These are phyloP conservation scores for Blastobotrys indianensis DNA, from an alignment of 1,139 yeast species.

Conservation along the genomic window DNA sequence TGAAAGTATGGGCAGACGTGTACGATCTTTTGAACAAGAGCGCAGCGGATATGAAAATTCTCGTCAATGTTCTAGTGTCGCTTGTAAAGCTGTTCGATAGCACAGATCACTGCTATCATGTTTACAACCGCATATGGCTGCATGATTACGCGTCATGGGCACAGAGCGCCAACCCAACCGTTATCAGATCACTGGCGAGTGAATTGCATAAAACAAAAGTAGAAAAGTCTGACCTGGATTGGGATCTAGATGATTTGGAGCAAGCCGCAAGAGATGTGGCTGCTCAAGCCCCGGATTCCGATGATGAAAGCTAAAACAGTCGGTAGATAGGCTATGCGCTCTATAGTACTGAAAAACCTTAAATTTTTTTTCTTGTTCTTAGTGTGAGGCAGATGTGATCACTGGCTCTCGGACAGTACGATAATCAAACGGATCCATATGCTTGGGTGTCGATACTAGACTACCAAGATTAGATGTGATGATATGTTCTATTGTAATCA, in stretches of 20 bases:
- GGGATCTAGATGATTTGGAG: conserved; percentile 30
- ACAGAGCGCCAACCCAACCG: conserved; percentile 40
- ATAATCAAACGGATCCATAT: too few relatives aligned
- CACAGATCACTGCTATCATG: conserved; percentile 78
- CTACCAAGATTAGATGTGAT: not conserved
- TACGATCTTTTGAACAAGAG: conserved; percentile 46
- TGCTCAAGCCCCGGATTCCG: conserved; percentile 12
- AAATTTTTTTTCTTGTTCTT: too few relatives aligned
- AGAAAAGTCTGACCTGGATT: conserved; percentile 25
- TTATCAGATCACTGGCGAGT: conserved; percentile 57
- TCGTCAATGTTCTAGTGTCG: conserved; percentile 54
- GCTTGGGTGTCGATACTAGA: too few relatives aligned
- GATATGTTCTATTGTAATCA: too few relatives aligned
- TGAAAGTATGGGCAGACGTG: conserved; percentile 71
- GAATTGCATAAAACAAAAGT: conserved; percentile 41
- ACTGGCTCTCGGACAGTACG: too few relatives aligned
- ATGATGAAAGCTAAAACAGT: conserved; percentile 9
- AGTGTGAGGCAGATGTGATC: too few relatives aligned
- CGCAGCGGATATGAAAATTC: conserved; percentile 56
- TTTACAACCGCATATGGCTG: conserved; percentile 71
- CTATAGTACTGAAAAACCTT: too few relatives aligned
- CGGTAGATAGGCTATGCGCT: too few relatives aligned
- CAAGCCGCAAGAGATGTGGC: conserved; percentile 25
- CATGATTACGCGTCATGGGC: conserved; percentile 82
- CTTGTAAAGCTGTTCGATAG: conserved; percentile 70